Conservation (phyloP, 192 early-diverging fungal species). For the Podila horticola region DNA sequence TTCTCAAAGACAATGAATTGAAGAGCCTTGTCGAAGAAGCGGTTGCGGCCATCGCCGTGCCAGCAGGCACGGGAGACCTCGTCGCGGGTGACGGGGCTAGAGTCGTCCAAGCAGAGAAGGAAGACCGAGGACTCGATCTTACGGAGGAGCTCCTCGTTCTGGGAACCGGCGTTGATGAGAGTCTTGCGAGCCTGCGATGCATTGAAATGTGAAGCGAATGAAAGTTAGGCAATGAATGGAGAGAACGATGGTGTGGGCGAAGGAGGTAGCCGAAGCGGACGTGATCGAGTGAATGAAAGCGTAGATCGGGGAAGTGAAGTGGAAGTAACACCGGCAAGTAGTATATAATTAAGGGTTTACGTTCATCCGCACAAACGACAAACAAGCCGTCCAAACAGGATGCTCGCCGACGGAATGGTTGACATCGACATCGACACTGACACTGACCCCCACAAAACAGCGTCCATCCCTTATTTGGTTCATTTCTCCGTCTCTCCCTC, state of each 20-base stretch:
- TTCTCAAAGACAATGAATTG: slow-evolving; percentile 99
- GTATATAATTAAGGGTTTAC: too few relatives aligned
- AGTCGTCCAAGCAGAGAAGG: slow-evolving; percentile 91
- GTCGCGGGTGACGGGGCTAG: slow-evolving; percentile 87
- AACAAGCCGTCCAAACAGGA: slow-evolving; percentile 18
- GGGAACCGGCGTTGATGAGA: slow-evolving; percentile 70
- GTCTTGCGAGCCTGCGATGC: slow-evolving; percentile 65
- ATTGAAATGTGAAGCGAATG: background rate
- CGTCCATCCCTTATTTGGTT: too few relatives aligned
- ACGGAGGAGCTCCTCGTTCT: slow-evolving; percentile 79
- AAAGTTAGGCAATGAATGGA: background rate
- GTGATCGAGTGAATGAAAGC: background rate
- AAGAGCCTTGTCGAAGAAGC: slow-evolving; percentile 97
- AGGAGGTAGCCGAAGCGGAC: background rate
- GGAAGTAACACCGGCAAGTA: too few relatives aligned
- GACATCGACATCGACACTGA: background rate
- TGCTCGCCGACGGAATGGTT: slow-evolving; percentile 19
- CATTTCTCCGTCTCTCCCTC: too few relatives aligned
- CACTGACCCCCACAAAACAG: background rate
- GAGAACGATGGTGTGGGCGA: background rate
- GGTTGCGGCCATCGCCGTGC: slow-evolving; percentile 97
- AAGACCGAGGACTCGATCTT: slow-evolving; percentile 90
- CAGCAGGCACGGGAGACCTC: slow-evolving; percentile 90
- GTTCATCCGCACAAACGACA: background rate
- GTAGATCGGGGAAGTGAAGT: slow-evolving; percentile 8